A percentile compares a stretch with the other conserved stretches of the same genome.
These are phyloP conservation scores for Centella asiatica DNA, from an alignment of 129 eudicot species.

Conservation along the genomic window DNA sequence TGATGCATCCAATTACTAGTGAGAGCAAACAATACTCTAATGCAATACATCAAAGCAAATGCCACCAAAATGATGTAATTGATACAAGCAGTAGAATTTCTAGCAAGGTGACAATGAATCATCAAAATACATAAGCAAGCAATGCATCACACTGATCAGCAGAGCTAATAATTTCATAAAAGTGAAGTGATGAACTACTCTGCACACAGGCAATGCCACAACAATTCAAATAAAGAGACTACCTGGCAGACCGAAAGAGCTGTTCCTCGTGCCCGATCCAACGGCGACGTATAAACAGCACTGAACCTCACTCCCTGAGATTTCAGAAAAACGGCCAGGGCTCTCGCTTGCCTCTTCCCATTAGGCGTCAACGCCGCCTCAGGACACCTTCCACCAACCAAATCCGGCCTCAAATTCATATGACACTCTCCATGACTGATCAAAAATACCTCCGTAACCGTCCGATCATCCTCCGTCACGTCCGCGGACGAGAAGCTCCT, in stretches of 20 bases:
- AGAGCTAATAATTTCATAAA: background rate
- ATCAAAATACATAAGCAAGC: no score
- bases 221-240: background rate
- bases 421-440: conserved; percentile 84
- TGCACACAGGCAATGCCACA: background rate
- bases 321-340: conserved; percentile 83
- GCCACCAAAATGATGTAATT: no score
- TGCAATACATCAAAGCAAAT: no score
- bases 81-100: no score
- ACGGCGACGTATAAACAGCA: conserved; percentile 81
- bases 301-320: conserved; percentile 76
- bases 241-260: conserved; percentile 89
- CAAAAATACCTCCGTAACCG: conserved; percentile 61
- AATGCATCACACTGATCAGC: background rate
- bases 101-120: background rate
- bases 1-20: no score
- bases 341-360: conserved; percentile 88
- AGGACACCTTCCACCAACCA: conserved; percentile 74
- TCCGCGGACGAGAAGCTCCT: conserved; percentile 41
- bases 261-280: conserved; percentile 86
- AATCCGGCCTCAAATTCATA: conserved; percentile 83
- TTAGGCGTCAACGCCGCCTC: conserved; percentile 67
- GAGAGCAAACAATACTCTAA: no score
- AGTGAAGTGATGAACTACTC: background rate
- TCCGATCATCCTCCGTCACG: conserved; percentile 41